A percentile compares a stretch with the other conserved stretches of the same genome.
These are phyloP conservation scores for Phytopythium delawarense DNA, from an alignment of 352 stramenopile genomes.

Conservation along the genomic window DNA sequence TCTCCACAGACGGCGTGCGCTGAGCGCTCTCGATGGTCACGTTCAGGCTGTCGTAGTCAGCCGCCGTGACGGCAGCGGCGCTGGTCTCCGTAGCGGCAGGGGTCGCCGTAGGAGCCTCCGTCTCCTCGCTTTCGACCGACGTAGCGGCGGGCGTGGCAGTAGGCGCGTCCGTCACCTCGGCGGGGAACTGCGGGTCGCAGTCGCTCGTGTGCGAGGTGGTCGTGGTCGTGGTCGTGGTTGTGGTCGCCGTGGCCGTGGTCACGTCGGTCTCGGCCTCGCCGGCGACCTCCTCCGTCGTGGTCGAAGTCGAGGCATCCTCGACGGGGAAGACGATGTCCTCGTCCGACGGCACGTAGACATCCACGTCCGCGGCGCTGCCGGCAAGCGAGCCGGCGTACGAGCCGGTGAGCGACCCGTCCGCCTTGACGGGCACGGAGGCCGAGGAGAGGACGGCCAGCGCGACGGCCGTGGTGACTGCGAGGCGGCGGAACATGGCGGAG, in stretches of 20 bases:
- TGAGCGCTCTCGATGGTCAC: background rate
- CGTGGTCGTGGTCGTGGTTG: constrained; percentile 7
- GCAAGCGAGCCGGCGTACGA: constrained; percentile 11
- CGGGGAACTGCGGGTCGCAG: constrained; percentile 33
- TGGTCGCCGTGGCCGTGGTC: constrained; percentile 1
- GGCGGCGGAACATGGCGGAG: constrained; percentile 28
- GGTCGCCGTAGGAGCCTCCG: constrained; percentile 9
- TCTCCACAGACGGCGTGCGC: constrained; percentile 7
- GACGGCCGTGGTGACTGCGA: constrained; percentile 35
- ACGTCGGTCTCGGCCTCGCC: constrained; percentile 17
- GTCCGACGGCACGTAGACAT: constrained; percentile 1
- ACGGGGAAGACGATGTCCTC: constrained; percentile 13
- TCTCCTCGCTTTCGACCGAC: background rate
- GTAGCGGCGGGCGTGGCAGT: constrained; percentile 11
- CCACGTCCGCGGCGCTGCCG: background rate
- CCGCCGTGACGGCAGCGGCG: background rate
- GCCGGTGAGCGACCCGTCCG: constrained; percentile 10
- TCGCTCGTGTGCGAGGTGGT: constrained; percentile 16
- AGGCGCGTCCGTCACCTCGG: constrained; percentile 15
- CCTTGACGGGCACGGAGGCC: constrained; percentile 11
- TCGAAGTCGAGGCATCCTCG: background rate
- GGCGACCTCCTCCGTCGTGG: constrained; percentile 1
- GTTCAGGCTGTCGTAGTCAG: background rate
- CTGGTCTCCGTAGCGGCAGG: constrained; percentile 1
- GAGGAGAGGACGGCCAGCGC: constrained; percentile 34